Evolutionary conservation across 2,329 filamentous ascomycete species (phyloP), one percentile per base, ranked within the genome.

Genomic region (Fusarium chlamydosporum): DNA sequence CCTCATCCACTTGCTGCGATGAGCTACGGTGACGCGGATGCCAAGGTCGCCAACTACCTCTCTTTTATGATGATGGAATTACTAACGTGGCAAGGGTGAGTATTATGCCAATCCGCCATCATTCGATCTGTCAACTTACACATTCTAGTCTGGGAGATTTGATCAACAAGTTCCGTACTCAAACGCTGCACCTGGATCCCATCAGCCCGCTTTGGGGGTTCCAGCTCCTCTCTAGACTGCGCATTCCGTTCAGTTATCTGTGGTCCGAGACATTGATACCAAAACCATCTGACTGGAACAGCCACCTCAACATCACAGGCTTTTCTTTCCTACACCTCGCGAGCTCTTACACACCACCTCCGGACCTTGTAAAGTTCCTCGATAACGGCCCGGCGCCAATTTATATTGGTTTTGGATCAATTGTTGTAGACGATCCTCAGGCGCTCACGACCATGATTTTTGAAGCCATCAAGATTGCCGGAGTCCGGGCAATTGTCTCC

Each of bases 21-120:
- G 67, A 74, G 59, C 42, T 72, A 74, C 33, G 72, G 61, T 7
- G 42, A 71, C n/a, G 57, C 71, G 2, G 72, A 74, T n/a, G 50
- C 69, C 6, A 72, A 59, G 23, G 54, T 71, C 6, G 71, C 72
- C 4, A 74, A 74, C 16, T 74, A 72, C 15, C 45, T 74, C 1
- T 74, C 72, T 6, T 74, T 23, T 18, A 71, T 71, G 63, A 82
- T 92, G 58, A 88, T 93, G 27, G 91, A 93, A 59, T 86, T 92
- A 77, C 81, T 93, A 74, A 91, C 91, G 4, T 93, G 91, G 91
- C 90, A 93, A 79, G 91, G 91, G 77, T 80, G 58, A 50, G 42
- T 75, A 47, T 15, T 2, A 3, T 8, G 12, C 26, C 15, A 23
- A n/a, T 26, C 20, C 7, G 6, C 7, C 10, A 6, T 6, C 5